Conservation (phyloP, 1,284 basidiomycete genomes). For the Prillingera fragicola region DNA sequence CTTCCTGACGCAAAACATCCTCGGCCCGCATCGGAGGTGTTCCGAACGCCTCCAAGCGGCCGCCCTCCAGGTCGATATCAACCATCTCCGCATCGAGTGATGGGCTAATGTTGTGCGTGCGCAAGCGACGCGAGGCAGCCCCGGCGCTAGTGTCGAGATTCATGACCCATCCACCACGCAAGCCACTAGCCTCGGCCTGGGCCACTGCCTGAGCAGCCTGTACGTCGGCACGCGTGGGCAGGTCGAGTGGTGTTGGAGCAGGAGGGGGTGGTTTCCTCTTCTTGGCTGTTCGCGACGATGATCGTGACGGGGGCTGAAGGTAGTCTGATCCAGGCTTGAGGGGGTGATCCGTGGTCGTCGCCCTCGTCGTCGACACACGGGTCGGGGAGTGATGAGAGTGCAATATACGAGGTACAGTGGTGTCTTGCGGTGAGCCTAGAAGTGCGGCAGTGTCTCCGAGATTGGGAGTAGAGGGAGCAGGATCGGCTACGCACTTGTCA, state of each 20-base stretch:
- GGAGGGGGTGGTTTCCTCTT: constrained; percentile 23
- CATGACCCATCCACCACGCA: constrained; percentile 50
- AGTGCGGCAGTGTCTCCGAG: constrained; percentile 38
- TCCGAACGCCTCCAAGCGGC: constrained; percentile 37
- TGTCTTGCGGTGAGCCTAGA: constrained; percentile 35
- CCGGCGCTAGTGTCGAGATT: constrained; percentile 32
- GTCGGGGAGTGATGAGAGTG: constrained; percentile 8
- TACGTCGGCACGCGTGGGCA: constrained; percentile 48
- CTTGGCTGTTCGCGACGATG: constrained; percentile 20
- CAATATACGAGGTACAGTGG: constrained; percentile 24
- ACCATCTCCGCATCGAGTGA: constrained; percentile 44
- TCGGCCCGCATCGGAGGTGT: constrained; percentile 25
- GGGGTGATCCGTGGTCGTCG: constrained; percentile 32
- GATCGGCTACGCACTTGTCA: too few relatives aligned
- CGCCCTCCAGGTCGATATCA: constrained; percentile 49
- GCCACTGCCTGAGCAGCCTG: constrained; percentile 48
- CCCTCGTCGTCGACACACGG: constrained; percentile 8
- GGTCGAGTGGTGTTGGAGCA: constrained; percentile 37
- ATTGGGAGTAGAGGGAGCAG: too few relatives aligned
- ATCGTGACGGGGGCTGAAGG: constrained; percentile 35
- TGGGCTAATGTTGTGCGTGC: constrained; percentile 6
- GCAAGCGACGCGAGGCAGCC: constrained; percentile 17
- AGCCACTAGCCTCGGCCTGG: constrained; percentile 39
- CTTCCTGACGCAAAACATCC: constrained; percentile 28
- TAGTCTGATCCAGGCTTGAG: constrained; percentile 27